Conservation (phyloP, 768 basidiomycete species). For the Suillus occidentalis region DNA sequence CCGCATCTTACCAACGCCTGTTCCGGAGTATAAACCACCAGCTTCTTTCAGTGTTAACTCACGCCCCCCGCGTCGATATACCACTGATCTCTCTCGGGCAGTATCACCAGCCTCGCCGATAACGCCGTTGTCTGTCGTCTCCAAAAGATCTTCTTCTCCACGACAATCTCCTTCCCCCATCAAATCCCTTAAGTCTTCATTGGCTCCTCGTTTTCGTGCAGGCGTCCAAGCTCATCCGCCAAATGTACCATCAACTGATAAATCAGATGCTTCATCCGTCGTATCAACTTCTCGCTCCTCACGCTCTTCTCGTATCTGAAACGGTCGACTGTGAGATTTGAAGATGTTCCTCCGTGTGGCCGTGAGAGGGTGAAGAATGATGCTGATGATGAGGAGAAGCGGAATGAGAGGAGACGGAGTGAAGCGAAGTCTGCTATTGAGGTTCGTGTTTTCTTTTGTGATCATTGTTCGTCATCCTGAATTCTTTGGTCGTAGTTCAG, state of each 20-base stretch:
- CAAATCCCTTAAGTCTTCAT: slow-evolving; percentile 17
- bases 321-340: slow-evolving; percentile 69
- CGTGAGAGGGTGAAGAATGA: slow-evolving; percentile 32
- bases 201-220: slow-evolving; percentile 15
- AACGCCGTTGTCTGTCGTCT: neutral
- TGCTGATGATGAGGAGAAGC: slow-evolving; percentile 48
- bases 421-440: slow-evolving; percentile 89
- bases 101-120: slow-evolving; percentile 10
- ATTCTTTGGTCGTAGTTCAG: slow-evolving; percentile 59
- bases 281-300: slow-evolving; percentile 23
- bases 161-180: slow-evolving; percentile 6
- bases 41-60: slow-evolving; percentile 65
- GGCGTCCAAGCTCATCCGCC: slow-evolving; percentile 4
- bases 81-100: slow-evolving; percentile 16
- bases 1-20: slow-evolving; percentile 51
- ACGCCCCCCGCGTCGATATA: slow-evolving; percentile 45
- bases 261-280: slow-evolving; percentile 28
- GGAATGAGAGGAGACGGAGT: slow-evolving; percentile 71
- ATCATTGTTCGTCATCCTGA: slow-evolving; percentile 10
- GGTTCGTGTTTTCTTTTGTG: slow-evolving; percentile 44
- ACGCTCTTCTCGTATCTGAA: slow-evolving; percentile 37
- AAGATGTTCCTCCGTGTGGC: slow-evolving; percentile 42
- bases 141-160: slow-evolving; percentile 9
- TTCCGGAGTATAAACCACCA: slow-evolving; percentile 54
- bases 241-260: slow-evolving; percentile 18